A percentile compares a stretch with the other conserved stretches of the same genome.
Conservation (phyloP, 352 stramenopile species). For the Thalassiosira pacifica region DNA sequence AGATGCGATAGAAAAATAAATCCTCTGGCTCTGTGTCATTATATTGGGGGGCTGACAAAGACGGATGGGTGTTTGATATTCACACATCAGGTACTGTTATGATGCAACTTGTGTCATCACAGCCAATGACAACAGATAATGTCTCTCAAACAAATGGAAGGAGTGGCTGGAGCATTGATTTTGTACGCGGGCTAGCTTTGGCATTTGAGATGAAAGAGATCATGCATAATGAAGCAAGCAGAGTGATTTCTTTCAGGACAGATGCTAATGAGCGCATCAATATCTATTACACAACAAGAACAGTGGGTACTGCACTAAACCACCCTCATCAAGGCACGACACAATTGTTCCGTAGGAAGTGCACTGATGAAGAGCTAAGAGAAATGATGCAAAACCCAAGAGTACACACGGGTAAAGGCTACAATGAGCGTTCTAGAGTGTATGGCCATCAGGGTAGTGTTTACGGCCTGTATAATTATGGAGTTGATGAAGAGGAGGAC, state of each 20-base stretch:
- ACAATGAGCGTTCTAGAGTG: conserved; percentile 9
- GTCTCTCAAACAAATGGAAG: not conserved
- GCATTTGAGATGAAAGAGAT: conserved; percentile 18
- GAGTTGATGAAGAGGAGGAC: conserved; percentile 10
- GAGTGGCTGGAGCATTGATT: conserved; percentile 12
- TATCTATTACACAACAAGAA: conserved; percentile 28
- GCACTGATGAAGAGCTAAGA: conserved; percentile 1
- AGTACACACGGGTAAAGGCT: conserved; percentile 19
- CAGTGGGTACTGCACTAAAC: conserved; percentile 14
- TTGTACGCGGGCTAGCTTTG: not conserved
- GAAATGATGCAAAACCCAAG: conserved; percentile 23
- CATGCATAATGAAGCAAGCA: conserved; percentile 5
- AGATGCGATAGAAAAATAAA: not conserved
- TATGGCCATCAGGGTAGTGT: not conserved
- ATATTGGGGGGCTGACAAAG: not conserved
- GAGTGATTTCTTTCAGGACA: conserved; percentile 17
- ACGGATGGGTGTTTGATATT: not conserved
- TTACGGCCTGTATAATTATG: not conserved
- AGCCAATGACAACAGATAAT: not conserved
- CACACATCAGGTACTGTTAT: not conserved
- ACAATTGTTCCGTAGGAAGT: conserved; percentile 17
- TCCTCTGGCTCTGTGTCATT: not conserved
- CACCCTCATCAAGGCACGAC: conserved; percentile 14
- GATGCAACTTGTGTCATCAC: not conserved
- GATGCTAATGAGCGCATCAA: conserved; percentile 18